Evolutionary conservation across 2,329 filamentous ascomycete genomes (phyloP).

Genomic region (Drechslera avenae): DNA sequence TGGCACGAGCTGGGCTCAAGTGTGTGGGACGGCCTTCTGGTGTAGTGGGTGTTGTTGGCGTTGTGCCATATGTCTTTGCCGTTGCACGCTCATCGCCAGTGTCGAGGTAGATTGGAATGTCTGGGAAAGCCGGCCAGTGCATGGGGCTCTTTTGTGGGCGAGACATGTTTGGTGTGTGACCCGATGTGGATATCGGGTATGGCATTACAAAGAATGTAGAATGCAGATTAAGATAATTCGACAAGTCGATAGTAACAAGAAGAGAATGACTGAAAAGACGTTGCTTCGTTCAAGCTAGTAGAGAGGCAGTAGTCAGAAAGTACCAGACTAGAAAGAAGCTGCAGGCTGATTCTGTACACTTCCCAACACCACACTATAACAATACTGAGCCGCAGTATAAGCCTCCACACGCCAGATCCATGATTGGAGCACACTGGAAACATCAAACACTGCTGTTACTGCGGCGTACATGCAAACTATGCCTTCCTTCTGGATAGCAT

Average conservation of each 20-base stretch:
- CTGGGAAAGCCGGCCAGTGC: conserved; percentile 28
- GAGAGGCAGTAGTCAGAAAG: background rate
- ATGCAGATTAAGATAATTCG: conserved; percentile 1
- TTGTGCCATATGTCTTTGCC: conserved; percentile 26
- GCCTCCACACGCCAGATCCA: conserved; percentile 11
- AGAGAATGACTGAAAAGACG: background rate
- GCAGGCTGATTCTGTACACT: conserved; percentile 13
- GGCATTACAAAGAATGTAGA: conserved; percentile 23
- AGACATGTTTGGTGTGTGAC: conserved; percentile 7
- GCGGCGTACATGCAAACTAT: conserved; percentile 31
- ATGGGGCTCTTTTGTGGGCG: conserved; percentile 12
- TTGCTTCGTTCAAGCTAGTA: background rate
- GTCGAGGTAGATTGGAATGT: conserved; percentile 36
- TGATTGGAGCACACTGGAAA: conserved; percentile 29
- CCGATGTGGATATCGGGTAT: conserved; percentile 19
- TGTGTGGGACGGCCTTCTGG: conserved; percentile 19
- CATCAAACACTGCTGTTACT: conserved; percentile 29
- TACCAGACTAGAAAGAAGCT: conserved; percentile 14
- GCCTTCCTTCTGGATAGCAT: conserved; percentile 26
- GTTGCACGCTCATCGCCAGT: conserved; percentile 18
- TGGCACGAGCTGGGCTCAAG: background rate
- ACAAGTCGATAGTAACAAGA: background rate
- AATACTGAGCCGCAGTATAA: conserved; percentile 18
- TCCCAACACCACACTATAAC: conserved; percentile 24
- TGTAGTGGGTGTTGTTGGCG: conserved; percentile 28